These are phyloP conservation scores for Wallacemonas rigidus DNA, from an alignment of 208 protist species.

Conservation along the genomic window DNA sequence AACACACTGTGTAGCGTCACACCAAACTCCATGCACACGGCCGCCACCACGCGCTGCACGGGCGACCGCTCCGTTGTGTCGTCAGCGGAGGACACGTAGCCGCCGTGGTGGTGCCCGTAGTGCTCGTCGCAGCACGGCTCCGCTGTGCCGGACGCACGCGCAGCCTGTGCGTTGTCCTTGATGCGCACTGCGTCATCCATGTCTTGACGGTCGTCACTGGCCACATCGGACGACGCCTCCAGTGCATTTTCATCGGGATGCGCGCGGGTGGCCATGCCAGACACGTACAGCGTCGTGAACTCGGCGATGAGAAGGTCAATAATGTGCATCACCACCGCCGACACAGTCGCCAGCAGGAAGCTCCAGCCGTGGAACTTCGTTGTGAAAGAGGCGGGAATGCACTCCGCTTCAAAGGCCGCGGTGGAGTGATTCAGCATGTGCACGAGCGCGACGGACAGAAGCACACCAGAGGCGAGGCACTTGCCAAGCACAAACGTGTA, in stretches of 20 bases:
- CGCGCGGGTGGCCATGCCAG: neutral
- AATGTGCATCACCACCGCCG: slow-evolving; percentile 61
- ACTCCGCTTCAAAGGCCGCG: slow-evolving; percentile 21
- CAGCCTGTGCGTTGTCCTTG: neutral
- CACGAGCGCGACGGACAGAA: slow-evolving; percentile 59
- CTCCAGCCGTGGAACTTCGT: slow-evolving; percentile 52
- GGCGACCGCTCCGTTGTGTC: slow-evolving; percentile 12
- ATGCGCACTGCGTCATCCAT: neutral
- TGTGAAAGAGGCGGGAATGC: slow-evolving; percentile 42
- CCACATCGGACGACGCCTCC: neutral
- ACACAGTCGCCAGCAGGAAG: slow-evolving; percentile 54
- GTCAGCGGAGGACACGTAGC: slow-evolving; percentile 15
- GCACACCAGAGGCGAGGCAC: slow-evolving; percentile 48
- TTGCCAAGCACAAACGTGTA: slow-evolving; percentile 62
- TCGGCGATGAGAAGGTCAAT: slow-evolving; percentile 39
- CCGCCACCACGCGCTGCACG: slow-evolving; percentile 33
- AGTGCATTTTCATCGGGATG: neutral
- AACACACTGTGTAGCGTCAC: slow-evolving; percentile 74
- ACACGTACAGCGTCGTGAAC: slow-evolving; percentile 15
- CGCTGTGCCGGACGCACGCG: slow-evolving; percentile 11
- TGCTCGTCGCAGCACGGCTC: slow-evolving; percentile 15
- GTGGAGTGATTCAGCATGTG: slow-evolving; percentile 46
- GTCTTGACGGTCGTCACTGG: neutral
- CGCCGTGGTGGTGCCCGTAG: slow-evolving; percentile 27
- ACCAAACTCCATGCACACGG: slow-evolving; percentile 69